A percentile compares a stretch with the other conserved stretches of the same genome.
phyloP scores from a whole-genome alignment of 768 basidiomycete species.

The Melanogaster broomeanus region DNA sequence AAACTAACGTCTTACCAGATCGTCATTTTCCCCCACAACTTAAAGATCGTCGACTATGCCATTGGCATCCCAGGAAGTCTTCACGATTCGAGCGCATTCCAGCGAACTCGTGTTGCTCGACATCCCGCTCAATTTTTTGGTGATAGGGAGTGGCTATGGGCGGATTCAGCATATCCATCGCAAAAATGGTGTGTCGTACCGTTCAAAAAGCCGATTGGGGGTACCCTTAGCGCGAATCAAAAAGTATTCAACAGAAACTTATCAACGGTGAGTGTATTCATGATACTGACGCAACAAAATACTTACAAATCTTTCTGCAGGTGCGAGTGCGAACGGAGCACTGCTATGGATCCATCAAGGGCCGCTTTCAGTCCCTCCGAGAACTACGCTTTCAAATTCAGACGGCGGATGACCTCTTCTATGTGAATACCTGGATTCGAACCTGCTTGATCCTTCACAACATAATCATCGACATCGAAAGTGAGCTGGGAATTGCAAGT shows the following conservation, averaged over 20 bases:
- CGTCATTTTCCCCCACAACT: constrained; percentile 12
- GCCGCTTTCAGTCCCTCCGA: constrained; percentile 7
- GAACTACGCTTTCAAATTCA: constrained; percentile 14
- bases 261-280: constrained; percentile 14
- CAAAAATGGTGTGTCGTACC: constrained; percentile 27
- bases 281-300: not conserved
- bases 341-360: constrained; percentile 13
- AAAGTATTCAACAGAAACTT: constrained; percentile 25
- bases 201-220: constrained; percentile 21
- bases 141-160: constrained; percentile 18
- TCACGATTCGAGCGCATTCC: constrained; percentile 12
- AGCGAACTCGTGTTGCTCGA: not conserved
- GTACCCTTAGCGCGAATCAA: constrained; percentile 14
- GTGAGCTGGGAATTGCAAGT: not conserved
- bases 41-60: constrained; percentile 12
- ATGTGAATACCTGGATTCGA: constrained; percentile 3
- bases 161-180: constrained; percentile 14
- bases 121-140: constrained; percentile 2
- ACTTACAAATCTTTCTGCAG: constrained; percentile 1
- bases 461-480: constrained; percentile 17
- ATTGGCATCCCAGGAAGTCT: constrained; percentile 16
- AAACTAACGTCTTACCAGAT: not conserved
- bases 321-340: constrained; percentile 6
- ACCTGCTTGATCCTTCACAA: constrained; percentile 13
- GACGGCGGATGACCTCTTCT: not conserved